Conservation (phyloP, 176 grass and related monocot species). For the Avena atlantica region DNA sequence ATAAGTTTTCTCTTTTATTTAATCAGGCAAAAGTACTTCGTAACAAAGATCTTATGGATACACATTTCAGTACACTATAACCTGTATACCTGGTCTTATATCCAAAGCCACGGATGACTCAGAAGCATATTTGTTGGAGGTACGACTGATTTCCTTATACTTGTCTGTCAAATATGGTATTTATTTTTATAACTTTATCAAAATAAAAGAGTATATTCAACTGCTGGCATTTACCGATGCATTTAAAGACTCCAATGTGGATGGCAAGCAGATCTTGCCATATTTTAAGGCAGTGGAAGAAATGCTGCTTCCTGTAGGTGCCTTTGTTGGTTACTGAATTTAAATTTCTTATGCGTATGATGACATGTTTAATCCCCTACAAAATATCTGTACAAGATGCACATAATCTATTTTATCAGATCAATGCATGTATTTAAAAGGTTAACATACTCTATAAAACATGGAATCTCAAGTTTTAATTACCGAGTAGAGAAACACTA, state of each 20-base stretch:
- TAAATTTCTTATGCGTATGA: slow-evolving; percentile 5
- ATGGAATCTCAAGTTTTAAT: not conserved
- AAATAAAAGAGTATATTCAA: slow-evolving; percentile 40
- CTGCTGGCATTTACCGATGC: slow-evolving; percentile 76
- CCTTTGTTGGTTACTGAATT: slow-evolving; percentile 31
- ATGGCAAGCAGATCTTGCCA: slow-evolving; percentile 62
- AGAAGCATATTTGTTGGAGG: slow-evolving; percentile 68
- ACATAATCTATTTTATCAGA: not conserved
- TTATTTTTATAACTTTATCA: slow-evolving; percentile 32
- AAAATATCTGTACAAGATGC: not conserved
- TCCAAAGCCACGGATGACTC: slow-evolving; percentile 48
- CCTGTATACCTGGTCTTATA: slow-evolving; percentile 56
- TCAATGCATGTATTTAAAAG: not conserved
- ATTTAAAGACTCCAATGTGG: slow-evolving; percentile 74
- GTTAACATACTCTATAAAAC: slow-evolving; percentile 9
- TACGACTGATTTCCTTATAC: slow-evolving; percentile 38
- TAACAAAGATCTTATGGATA: slow-evolving; percentile 66
- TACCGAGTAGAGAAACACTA: slow-evolving; percentile 2
- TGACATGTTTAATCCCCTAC: slow-evolving; percentile 7
- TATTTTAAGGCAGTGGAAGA: slow-evolving; percentile 62
- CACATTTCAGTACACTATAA: slow-evolving; percentile 57
- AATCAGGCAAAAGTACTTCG: slow-evolving; percentile 50
- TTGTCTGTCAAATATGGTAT: slow-evolving; percentile 13
- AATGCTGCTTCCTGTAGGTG: slow-evolving; percentile 67
- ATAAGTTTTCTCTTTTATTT: slow-evolving; percentile 23